Percentiles rank a stretch among this genome's conserved stretches.
Evolutionary conservation across 2,329 filamentous ascomycete genomes (phyloP).

Genomic region (Phialocephala subalpina): DNA sequence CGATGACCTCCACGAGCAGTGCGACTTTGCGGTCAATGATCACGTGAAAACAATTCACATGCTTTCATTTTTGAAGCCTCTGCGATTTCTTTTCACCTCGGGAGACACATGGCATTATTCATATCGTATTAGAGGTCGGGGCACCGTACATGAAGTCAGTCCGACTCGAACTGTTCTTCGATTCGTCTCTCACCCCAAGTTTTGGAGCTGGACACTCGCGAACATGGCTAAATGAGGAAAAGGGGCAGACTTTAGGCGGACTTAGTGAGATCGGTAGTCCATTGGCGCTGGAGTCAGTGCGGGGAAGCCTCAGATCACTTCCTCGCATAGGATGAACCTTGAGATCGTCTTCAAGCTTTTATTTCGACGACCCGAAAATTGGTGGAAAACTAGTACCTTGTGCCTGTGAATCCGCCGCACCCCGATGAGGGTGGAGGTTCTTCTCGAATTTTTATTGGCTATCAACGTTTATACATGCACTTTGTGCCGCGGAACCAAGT

Average conservation of each 20-base stretch:
- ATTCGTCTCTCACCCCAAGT: background rate
- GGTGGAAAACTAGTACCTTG: background rate
- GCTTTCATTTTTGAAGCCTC: background rate
- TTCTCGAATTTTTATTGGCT: background rate
- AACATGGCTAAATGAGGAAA: background rate
- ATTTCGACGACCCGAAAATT: background rate
- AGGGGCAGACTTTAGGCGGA: background rate
- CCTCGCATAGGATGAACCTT: background rate
- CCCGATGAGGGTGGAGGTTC: background rate
- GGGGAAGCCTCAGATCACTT: background rate
- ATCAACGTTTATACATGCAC: background rate
- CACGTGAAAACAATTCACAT: background rate
- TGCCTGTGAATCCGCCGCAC: background rate
- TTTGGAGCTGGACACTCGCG: background rate
- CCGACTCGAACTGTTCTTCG: background rate
- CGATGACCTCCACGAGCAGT: too few relatives aligned
- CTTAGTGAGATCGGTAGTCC: conserved; percentile 1
- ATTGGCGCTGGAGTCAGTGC: background rate
- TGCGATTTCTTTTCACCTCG: background rate
- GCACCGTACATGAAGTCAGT: background rate
- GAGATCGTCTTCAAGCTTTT: background rate
- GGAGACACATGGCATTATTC: background rate
- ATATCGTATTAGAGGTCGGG: background rate
- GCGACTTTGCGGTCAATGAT: background rate
- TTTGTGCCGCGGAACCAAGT: background rate